Evolutionary conservation across 2,329 filamentous ascomycete species (phyloP).

Genomic region (Escovopsis weberi): DNA sequence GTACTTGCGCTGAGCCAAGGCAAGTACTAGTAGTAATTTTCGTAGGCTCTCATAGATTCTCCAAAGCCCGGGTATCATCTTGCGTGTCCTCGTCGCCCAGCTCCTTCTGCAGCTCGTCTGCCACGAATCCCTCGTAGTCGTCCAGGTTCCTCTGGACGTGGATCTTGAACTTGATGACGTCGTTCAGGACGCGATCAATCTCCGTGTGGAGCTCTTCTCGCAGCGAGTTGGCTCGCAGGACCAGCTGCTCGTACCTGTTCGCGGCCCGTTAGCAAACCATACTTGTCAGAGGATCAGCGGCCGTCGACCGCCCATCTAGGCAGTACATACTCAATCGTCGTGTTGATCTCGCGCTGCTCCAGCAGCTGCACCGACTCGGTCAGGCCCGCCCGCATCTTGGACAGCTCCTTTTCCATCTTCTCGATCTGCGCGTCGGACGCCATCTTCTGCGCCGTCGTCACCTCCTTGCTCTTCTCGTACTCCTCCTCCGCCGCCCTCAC

Average conservation of each 20-base stretch:
- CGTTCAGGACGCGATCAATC: constrained; percentile 89
- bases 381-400: constrained; percentile 73
- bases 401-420: constrained; percentile 97
- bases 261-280: background rate
- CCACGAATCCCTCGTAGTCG: constrained; percentile 86
- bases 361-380: constrained; percentile 80
- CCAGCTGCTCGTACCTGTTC: constrained; percentile 73
- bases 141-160: constrained; percentile 87
- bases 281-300: background rate
- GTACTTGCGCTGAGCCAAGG: no score
- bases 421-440: constrained; percentile 89
- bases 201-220: constrained; percentile 97
- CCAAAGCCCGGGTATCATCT: constrained; percentile 38
- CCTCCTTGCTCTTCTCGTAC: constrained; percentile 84
- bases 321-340: constrained; percentile 70
- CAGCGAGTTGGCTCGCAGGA: constrained; percentile 66
- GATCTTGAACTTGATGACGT: constrained; percentile 97
- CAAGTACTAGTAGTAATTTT: no score
- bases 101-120: constrained; percentile 82
- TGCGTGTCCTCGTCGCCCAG: constrained; percentile 47
- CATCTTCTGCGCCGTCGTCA: constrained; percentile 73
- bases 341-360: constrained; percentile 92
- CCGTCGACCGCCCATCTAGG: background rate
- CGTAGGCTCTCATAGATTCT: constrained; percentile 1
- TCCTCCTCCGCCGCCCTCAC: constrained; percentile 83